phyloP scores from a whole-genome alignment of 306 rosid genomes.

The Vicia villosa region DNA sequence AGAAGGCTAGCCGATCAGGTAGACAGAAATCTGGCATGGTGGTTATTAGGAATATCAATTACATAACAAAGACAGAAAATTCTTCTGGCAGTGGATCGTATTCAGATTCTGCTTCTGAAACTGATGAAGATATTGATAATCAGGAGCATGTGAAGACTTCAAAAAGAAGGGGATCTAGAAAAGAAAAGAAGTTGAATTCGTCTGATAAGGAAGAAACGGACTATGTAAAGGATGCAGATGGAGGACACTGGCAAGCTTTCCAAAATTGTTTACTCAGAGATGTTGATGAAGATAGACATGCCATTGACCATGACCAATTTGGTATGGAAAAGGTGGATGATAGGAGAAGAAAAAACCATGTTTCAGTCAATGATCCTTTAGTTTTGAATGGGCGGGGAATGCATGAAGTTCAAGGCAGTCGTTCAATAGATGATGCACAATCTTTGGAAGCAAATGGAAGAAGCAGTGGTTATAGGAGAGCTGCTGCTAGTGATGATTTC shows the following conservation, averaged over 20 bases:
- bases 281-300: slow-evolving; percentile 71
- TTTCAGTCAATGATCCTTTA: slow-evolving; percentile 68
- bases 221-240: slow-evolving; percentile 61
- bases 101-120: slow-evolving; percentile 66
- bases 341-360: slow-evolving; percentile 51
- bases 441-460: slow-evolving; percentile 68
- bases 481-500: slow-evolving; percentile 63
- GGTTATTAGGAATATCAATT: slow-evolving; percentile 89
- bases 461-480: slow-evolving; percentile 60
- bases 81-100: slow-evolving; percentile 68
- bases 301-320: slow-evolving; percentile 63
- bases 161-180: slow-evolving; percentile 51
- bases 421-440: slow-evolving; percentile 52
- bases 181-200: slow-evolving; percentile 52
- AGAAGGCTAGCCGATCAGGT: slow-evolving; percentile 65
- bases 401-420: slow-evolving; percentile 57
- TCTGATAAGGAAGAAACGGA: slow-evolving; percentile 51
- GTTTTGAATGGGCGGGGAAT: slow-evolving; percentile 50
- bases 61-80: slow-evolving; percentile 69
- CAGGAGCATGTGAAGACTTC: slow-evolving; percentile 52
- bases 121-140: slow-evolving; percentile 57
- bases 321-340: slow-evolving; percentile 53
- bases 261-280: slow-evolving; percentile 86
- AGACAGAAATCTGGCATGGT: slow-evolving; percentile 76
- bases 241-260: slow-evolving; percentile 90